Evolutionary conservation across 2,329 filamentous ascomycete genomes (phyloP).

Genomic region (Rachicladosporium sp.): DNA sequence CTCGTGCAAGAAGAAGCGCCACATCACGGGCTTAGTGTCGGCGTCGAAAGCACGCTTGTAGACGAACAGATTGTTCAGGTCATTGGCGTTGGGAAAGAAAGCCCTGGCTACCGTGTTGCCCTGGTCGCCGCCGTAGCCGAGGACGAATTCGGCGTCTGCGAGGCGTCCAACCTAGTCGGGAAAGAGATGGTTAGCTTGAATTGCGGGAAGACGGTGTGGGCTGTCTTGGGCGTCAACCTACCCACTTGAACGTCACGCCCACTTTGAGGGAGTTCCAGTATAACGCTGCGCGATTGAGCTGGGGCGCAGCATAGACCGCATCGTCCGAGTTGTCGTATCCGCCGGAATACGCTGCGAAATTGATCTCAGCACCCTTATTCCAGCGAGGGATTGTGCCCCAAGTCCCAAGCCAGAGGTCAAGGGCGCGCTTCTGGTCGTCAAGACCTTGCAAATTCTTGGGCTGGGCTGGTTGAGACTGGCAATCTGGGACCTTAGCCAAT

Average conservation of each 20-base stretch:
- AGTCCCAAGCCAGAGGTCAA: too few relatives aligned
- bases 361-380: slow-evolving; percentile 1
- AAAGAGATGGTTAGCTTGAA: neutral
- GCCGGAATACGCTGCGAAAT: slow-evolving; percentile 1
- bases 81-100: neutral
- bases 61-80: neutral
- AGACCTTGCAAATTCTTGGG: too few relatives aligned
- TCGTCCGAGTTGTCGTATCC: neutral
- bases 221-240: neutral
- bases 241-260: slow-evolving; percentile 2
- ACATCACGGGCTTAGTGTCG: neutral
- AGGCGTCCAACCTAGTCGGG: neutral
- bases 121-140: neutral
- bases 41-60: neutral
- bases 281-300: slow-evolving; percentile 1
- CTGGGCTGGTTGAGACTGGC: too few relatives aligned
- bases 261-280: slow-evolving; percentile 1
- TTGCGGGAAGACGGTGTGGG: too few relatives aligned
- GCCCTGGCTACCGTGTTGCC: neutral
- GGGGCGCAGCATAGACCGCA: slow-evolving; percentile 1
- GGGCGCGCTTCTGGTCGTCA: too few relatives aligned
- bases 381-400: neutral
- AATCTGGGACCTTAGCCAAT: too few relatives aligned
- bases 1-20: neutral
- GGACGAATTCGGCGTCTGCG: neutral